Conservation (phyloP, 345 rosid species). For the Anacardium occidentale region DNA sequence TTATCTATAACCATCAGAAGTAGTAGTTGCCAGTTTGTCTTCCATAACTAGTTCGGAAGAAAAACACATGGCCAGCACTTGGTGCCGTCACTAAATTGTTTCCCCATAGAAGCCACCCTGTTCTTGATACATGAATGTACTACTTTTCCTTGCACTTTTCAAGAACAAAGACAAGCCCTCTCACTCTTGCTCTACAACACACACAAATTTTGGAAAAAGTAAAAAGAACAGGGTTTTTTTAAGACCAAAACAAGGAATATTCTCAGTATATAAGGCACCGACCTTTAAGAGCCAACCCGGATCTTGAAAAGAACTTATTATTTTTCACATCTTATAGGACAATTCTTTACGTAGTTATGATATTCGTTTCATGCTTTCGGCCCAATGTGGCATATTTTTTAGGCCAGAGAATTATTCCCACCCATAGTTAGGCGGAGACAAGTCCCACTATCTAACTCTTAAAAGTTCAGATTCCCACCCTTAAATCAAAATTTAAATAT, state of each 20-base stretch:
- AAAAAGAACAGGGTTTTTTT: not conserved
- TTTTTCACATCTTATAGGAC: not conserved
- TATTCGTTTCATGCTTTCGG: not conserved
- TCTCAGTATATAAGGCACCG: not conserved
- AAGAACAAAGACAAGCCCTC: not conserved
- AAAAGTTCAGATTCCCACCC: too few relatives aligned
- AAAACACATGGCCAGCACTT: not conserved
- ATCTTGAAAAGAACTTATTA: not conserved
- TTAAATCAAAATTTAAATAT: too few relatives aligned
- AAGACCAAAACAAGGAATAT: not conserved
- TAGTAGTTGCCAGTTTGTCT: not conserved
- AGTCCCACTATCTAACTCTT: too few relatives aligned
- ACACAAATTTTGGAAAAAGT: too few relatives aligned
- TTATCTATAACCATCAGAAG: too few relatives aligned
- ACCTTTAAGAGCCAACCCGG: not conserved
- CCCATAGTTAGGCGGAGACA: too few relatives aligned
- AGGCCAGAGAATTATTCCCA: too few relatives aligned
- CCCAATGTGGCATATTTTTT: not conserved
- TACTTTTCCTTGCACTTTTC: not conserved
- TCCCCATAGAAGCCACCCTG: not conserved
- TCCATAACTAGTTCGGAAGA: not conserved
- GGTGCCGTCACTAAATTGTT: conserved; percentile 4
- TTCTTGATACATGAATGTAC: not conserved
- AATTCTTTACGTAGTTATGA: not conserved
- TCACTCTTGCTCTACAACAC: not conserved